Percentiles rank a stretch among this genome's conserved stretches.
phyloP scores from a whole-genome alignment of 2,329 filamentous ascomycete genomes.

The Arachnomyces sp. region DNA sequence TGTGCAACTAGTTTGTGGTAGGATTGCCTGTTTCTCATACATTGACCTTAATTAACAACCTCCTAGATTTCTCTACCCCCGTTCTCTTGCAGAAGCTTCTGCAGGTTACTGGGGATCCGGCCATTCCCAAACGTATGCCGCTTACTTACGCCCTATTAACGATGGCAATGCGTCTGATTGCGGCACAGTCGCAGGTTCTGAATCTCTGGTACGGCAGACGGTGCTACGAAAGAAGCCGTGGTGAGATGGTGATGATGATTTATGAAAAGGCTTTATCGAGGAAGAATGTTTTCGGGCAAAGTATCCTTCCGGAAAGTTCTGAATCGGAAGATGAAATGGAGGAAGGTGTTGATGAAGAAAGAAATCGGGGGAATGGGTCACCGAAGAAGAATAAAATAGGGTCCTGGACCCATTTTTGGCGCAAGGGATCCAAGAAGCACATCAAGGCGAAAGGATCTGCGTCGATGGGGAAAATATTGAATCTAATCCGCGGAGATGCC shows the following conservation, averaged over 20 bases:
- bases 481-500: constrained; percentile 61
- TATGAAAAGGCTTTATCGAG: constrained; percentile 69
- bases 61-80: constrained; percentile 51
- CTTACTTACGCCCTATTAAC: constrained; percentile 59
- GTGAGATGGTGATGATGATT: constrained; percentile 78
- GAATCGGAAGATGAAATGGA: constrained; percentile 12
- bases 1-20: constrained; percentile 52
- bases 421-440: constrained; percentile 19
- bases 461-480: constrained; percentile 84
- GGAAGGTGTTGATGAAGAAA: constrained; percentile 8
- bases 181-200: constrained; percentile 60
- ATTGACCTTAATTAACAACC: constrained; percentile 14
- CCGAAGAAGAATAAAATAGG: constrained; percentile 19
- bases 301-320: constrained; percentile 22
- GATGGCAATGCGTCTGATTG: constrained; percentile 53
- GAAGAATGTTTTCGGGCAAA: constrained; percentile 46
- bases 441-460: constrained; percentile 52
- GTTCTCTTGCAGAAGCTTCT: constrained; percentile 67
- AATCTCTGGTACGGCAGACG: constrained; percentile 76
- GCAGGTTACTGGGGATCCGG: constrained; percentile 53
- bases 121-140: constrained; percentile 47
- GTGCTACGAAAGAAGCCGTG: constrained; percentile 73
- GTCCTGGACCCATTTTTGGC: constrained; percentile 18
- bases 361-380: constrained; percentile 9
- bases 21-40: constrained; percentile 10